Conservation (phyloP, 2,329 filamentous ascomycete genomes). For the Nemania bipapillata region DNA sequence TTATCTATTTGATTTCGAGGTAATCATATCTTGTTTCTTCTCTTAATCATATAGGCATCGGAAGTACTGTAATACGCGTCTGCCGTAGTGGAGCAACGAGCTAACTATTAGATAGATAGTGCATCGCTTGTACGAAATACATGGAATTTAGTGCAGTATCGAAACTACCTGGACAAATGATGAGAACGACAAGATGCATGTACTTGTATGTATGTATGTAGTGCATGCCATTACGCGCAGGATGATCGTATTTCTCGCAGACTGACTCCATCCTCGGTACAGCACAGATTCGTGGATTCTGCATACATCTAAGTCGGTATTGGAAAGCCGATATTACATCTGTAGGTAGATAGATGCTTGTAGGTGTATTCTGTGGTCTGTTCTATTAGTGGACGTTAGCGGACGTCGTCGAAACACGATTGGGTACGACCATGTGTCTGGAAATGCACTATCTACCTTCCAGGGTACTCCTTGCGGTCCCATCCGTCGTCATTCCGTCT, state of each 20-base stretch:
- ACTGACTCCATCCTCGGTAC: neutral
- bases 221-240: neutral
- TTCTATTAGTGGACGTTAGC: neutral
- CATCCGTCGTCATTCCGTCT: neutral
- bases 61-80: neutral
- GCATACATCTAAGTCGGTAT: neutral
- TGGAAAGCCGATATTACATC: no score
- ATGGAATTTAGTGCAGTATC: neutral
- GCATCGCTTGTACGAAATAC: neutral
- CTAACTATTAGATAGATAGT: neutral
- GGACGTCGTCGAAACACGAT: neutral
- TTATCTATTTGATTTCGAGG: no score
- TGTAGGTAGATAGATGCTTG: no score
- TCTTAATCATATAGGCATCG: no score
- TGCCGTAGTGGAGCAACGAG: slow-evolving; percentile 7
- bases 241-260: slow-evolving; percentile 12
- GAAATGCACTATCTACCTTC: neutral
- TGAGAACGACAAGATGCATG: no score
- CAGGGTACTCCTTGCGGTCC: neutral
- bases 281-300: no score
- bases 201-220: no score
- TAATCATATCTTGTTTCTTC: no score
- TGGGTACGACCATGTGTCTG: slow-evolving; percentile 1
- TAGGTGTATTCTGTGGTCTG: neutral
- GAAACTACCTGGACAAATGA: no score